Evolutionary conservation across 139 green algal genomes (phyloP).

Genomic region (Auxenochlorella pyrenoidosa): DNA sequence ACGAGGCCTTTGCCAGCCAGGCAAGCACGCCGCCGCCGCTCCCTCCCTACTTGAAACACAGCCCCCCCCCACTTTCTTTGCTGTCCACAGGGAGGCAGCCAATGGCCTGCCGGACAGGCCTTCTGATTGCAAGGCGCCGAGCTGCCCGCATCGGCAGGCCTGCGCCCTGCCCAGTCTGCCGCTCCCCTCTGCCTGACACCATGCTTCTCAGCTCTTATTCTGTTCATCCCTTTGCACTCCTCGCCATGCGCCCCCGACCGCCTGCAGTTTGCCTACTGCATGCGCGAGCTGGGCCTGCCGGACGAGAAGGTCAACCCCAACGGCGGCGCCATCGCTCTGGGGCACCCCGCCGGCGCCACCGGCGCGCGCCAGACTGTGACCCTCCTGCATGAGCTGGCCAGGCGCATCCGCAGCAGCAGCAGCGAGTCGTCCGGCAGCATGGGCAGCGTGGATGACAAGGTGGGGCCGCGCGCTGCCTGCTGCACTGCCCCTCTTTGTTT

Average conservation of each 20-base stretch:
- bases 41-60: too few species aligned
- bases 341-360: slow-evolving; percentile 93
- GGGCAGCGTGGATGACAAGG: not conserved
- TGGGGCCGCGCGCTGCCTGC: not conserved
- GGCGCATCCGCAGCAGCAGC: not conserved
- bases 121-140: too few species aligned
- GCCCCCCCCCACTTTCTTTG: too few species aligned
- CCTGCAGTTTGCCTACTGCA: slow-evolving; percentile 68
- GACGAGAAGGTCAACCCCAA: slow-evolving; percentile 92
- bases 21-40: too few species aligned
- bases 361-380: slow-evolving; percentile 83
- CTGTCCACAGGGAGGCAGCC: too few species aligned
- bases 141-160: too few species aligned
- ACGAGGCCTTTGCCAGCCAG: slow-evolving; percentile 95
- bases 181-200: too few species aligned
- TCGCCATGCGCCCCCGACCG: too few species aligned
- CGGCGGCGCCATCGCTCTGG: slow-evolving; percentile 96
- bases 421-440: not conserved
- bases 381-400: slow-evolving; percentile 94
- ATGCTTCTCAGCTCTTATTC: too few species aligned
- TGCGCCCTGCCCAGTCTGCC: too few species aligned
- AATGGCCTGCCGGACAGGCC: too few species aligned
- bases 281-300: slow-evolving; percentile 89
- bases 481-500: not conserved
- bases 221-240: too few species aligned